Conservation (phyloP, 2,329 filamentous ascomycete genomes). For the Ambrosiella xylebori region DNA sequence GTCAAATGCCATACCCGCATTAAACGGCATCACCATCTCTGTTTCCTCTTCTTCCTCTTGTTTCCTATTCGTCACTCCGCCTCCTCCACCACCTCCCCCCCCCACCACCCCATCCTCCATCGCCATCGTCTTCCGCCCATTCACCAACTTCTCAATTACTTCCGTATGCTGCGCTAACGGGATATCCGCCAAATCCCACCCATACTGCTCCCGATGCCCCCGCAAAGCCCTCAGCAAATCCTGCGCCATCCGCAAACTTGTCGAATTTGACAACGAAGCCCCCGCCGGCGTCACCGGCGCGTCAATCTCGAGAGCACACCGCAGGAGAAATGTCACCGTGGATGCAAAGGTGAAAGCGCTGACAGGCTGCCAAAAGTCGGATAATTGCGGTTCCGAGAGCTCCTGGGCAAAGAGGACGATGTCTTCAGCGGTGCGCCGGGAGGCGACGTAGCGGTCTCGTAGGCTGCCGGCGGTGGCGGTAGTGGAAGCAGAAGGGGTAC, state of each 20-base stretch:
- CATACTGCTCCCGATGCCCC: conserved; percentile 22
- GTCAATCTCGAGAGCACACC: conserved; percentile 29
- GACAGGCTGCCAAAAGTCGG: conserved; percentile 33
- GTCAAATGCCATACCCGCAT: conserved; percentile 10
- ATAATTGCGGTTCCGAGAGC: conserved; percentile 25
- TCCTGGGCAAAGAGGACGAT: conserved; percentile 32
- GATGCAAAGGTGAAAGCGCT: conserved; percentile 31
- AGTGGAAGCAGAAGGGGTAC: too few species aligned
- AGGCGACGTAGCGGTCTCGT: conserved; percentile 23
- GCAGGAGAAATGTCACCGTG: conserved; percentile 32
- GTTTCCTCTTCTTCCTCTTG: neutral
- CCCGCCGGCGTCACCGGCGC: conserved; percentile 18
- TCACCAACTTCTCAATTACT: conserved; percentile 27
- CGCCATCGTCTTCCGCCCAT: conserved; percentile 7
- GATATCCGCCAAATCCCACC: conserved; percentile 34
- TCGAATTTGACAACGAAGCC: conserved; percentile 20
- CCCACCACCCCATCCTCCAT: too few species aligned
- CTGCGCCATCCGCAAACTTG: conserved; percentile 26
- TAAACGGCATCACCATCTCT: conserved; percentile 6
- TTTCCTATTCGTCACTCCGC: neutral
- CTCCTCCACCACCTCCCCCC: neutral
- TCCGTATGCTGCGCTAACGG: conserved; percentile 31
- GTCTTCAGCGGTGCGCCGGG: conserved; percentile 29
- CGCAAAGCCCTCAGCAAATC: conserved; percentile 25
- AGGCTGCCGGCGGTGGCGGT: neutral